Evolutionary conservation across 805 yeast species (phyloP).

Genomic region (Isabelozyma pseudorhagii): DNA sequence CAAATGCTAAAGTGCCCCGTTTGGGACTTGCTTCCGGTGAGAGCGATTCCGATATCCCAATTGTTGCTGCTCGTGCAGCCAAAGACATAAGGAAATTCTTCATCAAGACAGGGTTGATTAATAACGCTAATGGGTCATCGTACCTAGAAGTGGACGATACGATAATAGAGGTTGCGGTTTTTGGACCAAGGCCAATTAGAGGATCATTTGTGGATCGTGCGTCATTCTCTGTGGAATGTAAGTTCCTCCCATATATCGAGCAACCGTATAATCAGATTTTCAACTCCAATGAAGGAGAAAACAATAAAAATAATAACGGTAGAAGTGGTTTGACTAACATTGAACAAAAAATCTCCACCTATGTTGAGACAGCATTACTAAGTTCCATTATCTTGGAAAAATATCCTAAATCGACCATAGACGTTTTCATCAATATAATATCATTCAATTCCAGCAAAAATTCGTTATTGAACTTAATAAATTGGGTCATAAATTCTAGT

Average conservation of each 20-base stretch:
- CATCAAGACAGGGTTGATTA: conserved; percentile 60
- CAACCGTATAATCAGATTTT: conserved; percentile 36
- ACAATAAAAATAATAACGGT: conserved; percentile 14
- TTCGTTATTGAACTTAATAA: conserved; percentile 36
- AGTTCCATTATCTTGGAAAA: conserved; percentile 58
- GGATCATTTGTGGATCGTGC: conserved; percentile 71
- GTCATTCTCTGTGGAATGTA: conserved; percentile 57
- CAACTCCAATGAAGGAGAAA: conserved; percentile 17
- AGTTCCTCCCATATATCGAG: conserved; percentile 47
- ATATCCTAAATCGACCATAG: conserved; percentile 90
- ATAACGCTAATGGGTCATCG: conserved; percentile 80
- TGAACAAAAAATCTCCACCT: conserved; percentile 50
- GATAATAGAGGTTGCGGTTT: conserved; percentile 65
- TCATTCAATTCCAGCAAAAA: conserved; percentile 30
- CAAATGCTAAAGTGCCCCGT: conserved; percentile 47
- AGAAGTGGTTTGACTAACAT: conserved; percentile 32
- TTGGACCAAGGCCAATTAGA: conserved; percentile 86
- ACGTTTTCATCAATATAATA: conserved; percentile 67
- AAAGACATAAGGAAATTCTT: conserved; percentile 44
- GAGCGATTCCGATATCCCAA: conserved; percentile 1
- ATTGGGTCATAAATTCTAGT: conserved; percentile 59
- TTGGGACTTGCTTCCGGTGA: conserved; percentile 8
- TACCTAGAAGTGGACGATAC: conserved; percentile 66
- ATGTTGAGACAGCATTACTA: conserved; percentile 48
- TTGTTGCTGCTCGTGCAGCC: conserved; percentile 5